Evolutionary conservation across 352 stramenopile species (phyloP).

Genomic region (Globisporangium paroecandrum): DNA sequence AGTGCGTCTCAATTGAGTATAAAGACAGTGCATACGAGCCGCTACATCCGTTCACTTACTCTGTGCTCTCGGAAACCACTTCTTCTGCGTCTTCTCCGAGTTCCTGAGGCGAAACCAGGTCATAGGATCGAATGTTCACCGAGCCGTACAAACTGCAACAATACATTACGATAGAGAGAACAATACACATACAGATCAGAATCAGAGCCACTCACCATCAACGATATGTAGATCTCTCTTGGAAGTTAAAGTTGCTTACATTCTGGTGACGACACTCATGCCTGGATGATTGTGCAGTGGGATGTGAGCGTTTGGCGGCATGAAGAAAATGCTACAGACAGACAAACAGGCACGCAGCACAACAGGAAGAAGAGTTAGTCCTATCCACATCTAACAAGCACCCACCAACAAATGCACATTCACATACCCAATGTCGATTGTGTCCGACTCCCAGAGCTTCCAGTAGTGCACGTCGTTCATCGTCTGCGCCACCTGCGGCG

Average conservation of each 20-base stretch:
- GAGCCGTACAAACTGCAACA: conserved; percentile 62
- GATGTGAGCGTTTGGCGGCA: conserved; percentile 72
- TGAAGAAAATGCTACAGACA: conserved; percentile 69
- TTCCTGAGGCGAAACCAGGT: conserved; percentile 54
- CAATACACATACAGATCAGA: conserved; percentile 7
- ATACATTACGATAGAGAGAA: conserved; percentile 8
- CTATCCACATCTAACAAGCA: not conserved
- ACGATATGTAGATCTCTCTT: not conserved
- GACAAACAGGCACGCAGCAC: not conserved
- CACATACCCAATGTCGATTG: conserved; percentile 68
- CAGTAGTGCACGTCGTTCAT: conserved; percentile 84
- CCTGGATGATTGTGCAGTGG: conserved; percentile 79
- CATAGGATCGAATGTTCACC: conserved; percentile 70
- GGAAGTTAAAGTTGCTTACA: conserved; percentile 37
- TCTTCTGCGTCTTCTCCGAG: conserved; percentile 17
- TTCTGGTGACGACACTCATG: conserved; percentile 82
- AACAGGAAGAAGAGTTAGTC: not conserved
- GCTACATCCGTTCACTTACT: conserved; percentile 22
- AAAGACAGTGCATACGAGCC: not conserved
- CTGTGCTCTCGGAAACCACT: conserved; percentile 17
- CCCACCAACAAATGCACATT: not conserved
- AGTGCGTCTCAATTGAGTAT: not conserved
- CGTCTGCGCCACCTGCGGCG: conserved; percentile 54
- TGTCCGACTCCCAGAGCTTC: conserved; percentile 84
- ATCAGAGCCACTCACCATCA: not conserved